Conservation (phyloP, 495 filamentous ascomycete genomes). For the Oidiodendron maius region DNA sequence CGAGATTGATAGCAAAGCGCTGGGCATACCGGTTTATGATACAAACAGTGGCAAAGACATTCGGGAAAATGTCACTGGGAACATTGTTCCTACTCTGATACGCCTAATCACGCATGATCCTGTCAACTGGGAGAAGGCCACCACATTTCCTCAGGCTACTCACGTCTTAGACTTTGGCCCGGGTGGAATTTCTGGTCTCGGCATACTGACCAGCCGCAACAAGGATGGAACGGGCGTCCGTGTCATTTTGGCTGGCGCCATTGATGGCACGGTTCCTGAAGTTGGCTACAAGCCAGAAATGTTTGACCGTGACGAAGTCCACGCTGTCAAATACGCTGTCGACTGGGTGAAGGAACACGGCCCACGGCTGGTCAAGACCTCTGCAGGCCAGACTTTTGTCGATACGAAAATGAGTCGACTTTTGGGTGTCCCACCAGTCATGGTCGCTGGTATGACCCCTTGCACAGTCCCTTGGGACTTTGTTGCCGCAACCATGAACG, state of each 20-base stretch:
- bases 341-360: slow-evolving; percentile 98
- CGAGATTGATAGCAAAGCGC: slow-evolving; percentile 55
- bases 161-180: slow-evolving; percentile 96
- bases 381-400: slow-evolving; percentile 79
- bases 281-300: slow-evolving; percentile 96
- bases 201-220: slow-evolving; percentile 94
- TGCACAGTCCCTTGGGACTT: slow-evolving; percentile 94
- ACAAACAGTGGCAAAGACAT: slow-evolving; percentile 83
- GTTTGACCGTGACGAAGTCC: slow-evolving; percentile 88
- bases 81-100: slow-evolving; percentile 74
- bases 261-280: slow-evolving; percentile 82
- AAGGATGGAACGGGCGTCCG: slow-evolving; percentile 97
- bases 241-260: slow-evolving; percentile 84
- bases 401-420: slow-evolving; percentile 97
- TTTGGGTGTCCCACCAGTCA: slow-evolving; percentile 79
- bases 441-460: slow-evolving; percentile 96
- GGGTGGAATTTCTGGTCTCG: slow-evolving; percentile 91
- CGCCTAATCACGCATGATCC: slow-evolving; percentile 90
- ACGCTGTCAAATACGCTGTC: slow-evolving; percentile 91
- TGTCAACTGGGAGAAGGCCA: slow-evolving; percentile 93
- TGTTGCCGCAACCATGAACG: slow-evolving; percentile 91
- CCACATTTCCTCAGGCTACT: slow-evolving; percentile 79
- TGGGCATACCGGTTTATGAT: slow-evolving; percentile 80
- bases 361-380: slow-evolving; percentile 80
- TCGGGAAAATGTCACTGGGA: slow-evolving; percentile 49